These are phyloP conservation scores for Phlegmacium glaucopus DNA, from an alignment of 768 basidiomycete genomes.

Conservation along the genomic window DNA sequence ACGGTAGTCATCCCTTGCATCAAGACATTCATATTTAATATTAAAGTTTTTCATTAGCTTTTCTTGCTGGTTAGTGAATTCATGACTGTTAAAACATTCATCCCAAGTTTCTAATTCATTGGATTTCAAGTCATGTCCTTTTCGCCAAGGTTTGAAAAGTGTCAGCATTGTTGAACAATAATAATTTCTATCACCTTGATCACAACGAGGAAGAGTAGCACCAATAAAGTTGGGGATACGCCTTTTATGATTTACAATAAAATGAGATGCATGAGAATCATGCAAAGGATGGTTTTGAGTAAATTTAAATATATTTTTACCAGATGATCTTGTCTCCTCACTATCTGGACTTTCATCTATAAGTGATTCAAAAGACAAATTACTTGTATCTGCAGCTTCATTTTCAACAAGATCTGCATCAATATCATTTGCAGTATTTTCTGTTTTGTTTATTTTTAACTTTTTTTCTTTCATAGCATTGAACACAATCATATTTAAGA, in stretches of 20 bases:
- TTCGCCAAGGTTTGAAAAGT: conserved; percentile 24
- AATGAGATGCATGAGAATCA: too few species aligned
- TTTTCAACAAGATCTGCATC: not conserved
- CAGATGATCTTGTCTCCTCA: too few species aligned
- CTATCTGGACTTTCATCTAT: too few species aligned
- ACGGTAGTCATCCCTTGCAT: conserved; percentile 30
- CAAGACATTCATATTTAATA: conserved; percentile 32
- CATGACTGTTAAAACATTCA: conserved; percentile 16
- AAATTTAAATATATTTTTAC: too few species aligned
- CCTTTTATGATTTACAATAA: too few species aligned
- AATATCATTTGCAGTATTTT: not conserved
- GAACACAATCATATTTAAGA: conserved; percentile 26
- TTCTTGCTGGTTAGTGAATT: conserved; percentile 14
- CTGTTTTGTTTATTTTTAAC: not conserved
- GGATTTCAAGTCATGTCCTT: conserved; percentile 25
- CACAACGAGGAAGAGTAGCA: conserved; percentile 24
- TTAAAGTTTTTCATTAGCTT: conserved; percentile 24
- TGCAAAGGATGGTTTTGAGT: too few species aligned
- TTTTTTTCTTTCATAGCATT: conserved; percentile 8
- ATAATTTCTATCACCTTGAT: too few species aligned
- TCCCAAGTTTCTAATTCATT: conserved; percentile 27
- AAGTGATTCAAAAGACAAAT: too few species aligned
- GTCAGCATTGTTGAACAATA: too few species aligned
- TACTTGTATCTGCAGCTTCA: too few species aligned
- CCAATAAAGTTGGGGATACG: conserved; percentile 32